Evolutionary conservation across 129 eudicot species (phyloP).

Genomic region (Dittrichia graveolens): DNA sequence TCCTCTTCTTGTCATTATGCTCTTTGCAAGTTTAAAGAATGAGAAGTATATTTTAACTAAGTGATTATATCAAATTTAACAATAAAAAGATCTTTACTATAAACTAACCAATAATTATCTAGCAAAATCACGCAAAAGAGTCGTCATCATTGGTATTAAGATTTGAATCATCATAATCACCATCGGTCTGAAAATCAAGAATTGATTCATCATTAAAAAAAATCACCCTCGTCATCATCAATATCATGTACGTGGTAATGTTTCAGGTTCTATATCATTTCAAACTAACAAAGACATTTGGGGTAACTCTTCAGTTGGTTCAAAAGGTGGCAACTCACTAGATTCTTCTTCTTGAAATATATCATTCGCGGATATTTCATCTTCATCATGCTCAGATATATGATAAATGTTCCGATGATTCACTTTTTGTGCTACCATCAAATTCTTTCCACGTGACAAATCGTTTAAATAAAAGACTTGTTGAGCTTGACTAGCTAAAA

Average conservation of each 20-base stretch:
- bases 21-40: too few species aligned
- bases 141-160: too few species aligned
- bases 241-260: conserved; percentile 8
- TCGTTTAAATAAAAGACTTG: conserved; percentile 5
- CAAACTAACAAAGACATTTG: neutral
- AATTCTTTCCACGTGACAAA: neutral
- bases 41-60: too few species aligned
- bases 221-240: neutral
- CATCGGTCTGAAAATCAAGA: too few species aligned
- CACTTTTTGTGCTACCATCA: conserved; percentile 6
- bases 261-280: conserved; percentile 8
- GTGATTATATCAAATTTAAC: too few species aligned
- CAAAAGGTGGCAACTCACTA: conserved; percentile 18
- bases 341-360: conserved; percentile 20
- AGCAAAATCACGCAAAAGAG: too few species aligned
- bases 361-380: neutral
- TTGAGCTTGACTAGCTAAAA: conserved; percentile 22
- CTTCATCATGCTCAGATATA: conserved; percentile 11
- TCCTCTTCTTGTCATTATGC: too few species aligned
- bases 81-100: too few species aligned
- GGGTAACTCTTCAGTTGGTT: conserved; percentile 16
- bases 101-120: too few species aligned
- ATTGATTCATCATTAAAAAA: conserved; percentile 3
- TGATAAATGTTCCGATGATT: conserved; percentile 3
- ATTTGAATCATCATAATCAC: too few species aligned